Evolutionary conservation across 352 stramenopile species (phyloP).

Genomic region (Phytophthora gonapodyides): DNA sequence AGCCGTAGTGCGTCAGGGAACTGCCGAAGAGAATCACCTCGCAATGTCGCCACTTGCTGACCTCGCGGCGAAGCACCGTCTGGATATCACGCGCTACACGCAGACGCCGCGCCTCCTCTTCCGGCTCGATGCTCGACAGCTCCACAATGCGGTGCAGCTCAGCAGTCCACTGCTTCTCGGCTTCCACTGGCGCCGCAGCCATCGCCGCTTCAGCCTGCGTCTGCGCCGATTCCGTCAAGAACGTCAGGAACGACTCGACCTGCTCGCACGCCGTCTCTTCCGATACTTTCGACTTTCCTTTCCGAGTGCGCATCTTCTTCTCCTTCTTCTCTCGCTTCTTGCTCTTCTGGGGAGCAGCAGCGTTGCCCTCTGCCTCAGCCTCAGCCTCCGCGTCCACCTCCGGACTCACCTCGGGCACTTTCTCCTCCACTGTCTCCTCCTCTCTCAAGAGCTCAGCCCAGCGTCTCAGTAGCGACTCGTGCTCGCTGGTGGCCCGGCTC

Average conservation of each 20-base stretch:
- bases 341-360: constrained; percentile 21
- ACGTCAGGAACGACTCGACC: constrained; percentile 54
- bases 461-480: constrained; percentile 42
- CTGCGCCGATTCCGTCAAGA: constrained; percentile 44
- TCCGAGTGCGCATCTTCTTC: constrained; percentile 29
- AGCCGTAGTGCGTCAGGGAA: constrained; percentile 77
- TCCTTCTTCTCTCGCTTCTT: constrained; percentile 39
- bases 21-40: constrained; percentile 75
- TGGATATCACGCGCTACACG: constrained; percentile 52
- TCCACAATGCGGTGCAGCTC: constrained; percentile 53
- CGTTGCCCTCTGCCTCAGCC: not conserved
- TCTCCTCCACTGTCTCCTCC: constrained; percentile 15
- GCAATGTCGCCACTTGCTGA: constrained; percentile 55
- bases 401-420: constrained; percentile 2
- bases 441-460: constrained; percentile 54
- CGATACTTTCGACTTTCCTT: constrained; percentile 29
- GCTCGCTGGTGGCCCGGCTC: constrained; percentile 40
- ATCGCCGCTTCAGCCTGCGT: constrained; percentile 7
- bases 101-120: constrained; percentile 49
- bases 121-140: constrained; percentile 45
- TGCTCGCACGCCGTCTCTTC: constrained; percentile 46
- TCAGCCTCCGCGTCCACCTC: constrained; percentile 12
- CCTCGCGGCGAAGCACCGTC: constrained; percentile 41
- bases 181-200: constrained; percentile 6
- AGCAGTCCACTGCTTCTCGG: constrained; percentile 25